Conservation (phyloP, 495 filamentous ascomycete genomes). For the Hyphodiscus hymeniophilus region DNA sequence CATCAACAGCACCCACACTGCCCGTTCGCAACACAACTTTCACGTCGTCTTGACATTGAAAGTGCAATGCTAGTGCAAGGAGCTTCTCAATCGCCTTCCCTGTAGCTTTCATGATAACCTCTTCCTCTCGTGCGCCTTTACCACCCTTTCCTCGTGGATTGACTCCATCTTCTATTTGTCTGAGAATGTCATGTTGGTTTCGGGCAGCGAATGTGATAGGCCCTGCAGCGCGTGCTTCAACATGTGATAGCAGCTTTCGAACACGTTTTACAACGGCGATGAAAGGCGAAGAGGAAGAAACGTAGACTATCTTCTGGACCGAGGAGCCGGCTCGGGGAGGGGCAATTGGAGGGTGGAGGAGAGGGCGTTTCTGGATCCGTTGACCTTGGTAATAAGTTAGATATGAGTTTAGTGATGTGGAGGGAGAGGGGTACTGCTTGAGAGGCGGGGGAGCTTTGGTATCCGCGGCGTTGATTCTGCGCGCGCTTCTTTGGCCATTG, state of each 20-base stretch:
- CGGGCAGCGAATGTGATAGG: neutral
- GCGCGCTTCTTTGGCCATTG: neutral
- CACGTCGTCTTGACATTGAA: constrained; percentile 49
- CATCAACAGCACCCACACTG: constrained; percentile 62
- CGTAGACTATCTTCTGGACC: constrained; percentile 63
- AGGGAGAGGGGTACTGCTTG: constrained; percentile 5
- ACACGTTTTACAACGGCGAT: constrained; percentile 77
- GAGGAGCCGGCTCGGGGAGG: constrained; percentile 43
- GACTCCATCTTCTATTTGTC: constrained; percentile 16
- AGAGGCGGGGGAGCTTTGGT: constrained; percentile 11
- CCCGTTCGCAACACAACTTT: constrained; percentile 53
- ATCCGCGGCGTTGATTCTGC: neutral
- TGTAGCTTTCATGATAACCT: constrained; percentile 70
- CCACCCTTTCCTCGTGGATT: constrained; percentile 16
- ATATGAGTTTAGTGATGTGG: neutral
- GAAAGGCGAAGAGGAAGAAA: constrained; percentile 68
- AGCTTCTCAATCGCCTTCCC: constrained; percentile 72
- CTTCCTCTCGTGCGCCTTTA: constrained; percentile 18
- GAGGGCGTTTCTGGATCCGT: constrained; percentile 56
- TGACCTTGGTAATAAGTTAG: constrained; percentile 25
- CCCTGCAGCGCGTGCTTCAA: constrained; percentile 49
- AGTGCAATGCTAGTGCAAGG: constrained; percentile 53
- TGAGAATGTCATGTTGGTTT: neutral
- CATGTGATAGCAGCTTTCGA: constrained; percentile 57
- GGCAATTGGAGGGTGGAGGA: constrained; percentile 59